Evolutionary conservation across 1,284 basidiomycete genomes (phyloP), one percentile per base, ranked within the genome.

Genomic region (Moesziomyces aphidis): DNA sequence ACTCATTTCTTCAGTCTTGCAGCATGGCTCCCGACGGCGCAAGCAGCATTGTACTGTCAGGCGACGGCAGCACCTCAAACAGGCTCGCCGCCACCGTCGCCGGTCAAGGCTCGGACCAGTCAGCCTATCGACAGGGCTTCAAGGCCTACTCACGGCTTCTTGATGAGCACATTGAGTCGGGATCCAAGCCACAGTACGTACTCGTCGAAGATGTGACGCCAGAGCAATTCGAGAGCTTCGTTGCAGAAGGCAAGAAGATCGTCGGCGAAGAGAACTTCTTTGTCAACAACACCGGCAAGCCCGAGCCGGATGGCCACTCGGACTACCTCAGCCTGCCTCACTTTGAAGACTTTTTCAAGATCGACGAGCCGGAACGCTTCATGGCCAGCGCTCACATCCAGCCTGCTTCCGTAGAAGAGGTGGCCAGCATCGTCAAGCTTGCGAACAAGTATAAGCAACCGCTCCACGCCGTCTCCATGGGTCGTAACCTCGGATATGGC

Each of bases 401-500:
- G 23, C 56, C 61, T 17, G 61, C 22, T 1, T 59, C 48, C 10
- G 34, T 43, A 7, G 76, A 62, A 26, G 72, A 80, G 24, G 78
- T 78, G 26, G 26, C 0, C 19, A 52, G 54, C 43, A 57, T 79
- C 22, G 78, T 80, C 34, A 49, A 57, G 24, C 50, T 50, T 31
- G 74, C 75, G 4, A 80, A 80, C 58, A 31, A 68, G 56, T 59
- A 68, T 53, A 61, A 55, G 23, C 61, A 76, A 45, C 69, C 77
- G 24, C 43, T 81, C 10, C 71, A 57, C 42, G 60, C 79, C n/a
- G 48, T 70, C 43, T 50, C 55, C 2, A 66, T 79, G 26, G 78
- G 78, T 0, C 50, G 78, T 4, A 79, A 80, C 53, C 60, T 80
- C 5, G 78, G 78, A 2, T 80, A 80, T 26, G 78, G 78, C 10